phyloP scores from a whole-genome alignment of 2,329 filamentous ascomycete species.

The Ophidiomyces ophidiicola region DNA sequence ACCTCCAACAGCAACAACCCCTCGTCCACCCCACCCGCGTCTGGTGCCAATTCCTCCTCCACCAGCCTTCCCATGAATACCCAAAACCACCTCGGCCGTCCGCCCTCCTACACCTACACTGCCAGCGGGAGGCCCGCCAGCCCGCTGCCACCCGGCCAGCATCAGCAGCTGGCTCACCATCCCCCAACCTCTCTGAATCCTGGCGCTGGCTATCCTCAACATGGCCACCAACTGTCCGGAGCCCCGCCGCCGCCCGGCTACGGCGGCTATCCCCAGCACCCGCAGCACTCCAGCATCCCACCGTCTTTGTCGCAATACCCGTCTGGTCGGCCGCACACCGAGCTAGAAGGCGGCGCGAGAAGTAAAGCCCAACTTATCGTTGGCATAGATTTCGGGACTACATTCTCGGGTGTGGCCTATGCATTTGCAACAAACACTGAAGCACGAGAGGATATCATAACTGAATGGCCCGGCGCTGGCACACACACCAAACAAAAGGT shows the following conservation, averaged over 20 bases:
- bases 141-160: conserved; percentile 34
- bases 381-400: conserved; percentile 97
- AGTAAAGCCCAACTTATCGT: conserved; percentile 97
- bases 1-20: conserved; percentile 22
- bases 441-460: conserved; percentile 96
- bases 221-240: conserved; percentile 20
- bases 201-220: conserved; percentile 36
- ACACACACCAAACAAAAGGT: conserved; percentile 99
- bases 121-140: conserved; percentile 40
- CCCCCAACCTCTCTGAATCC: conserved; percentile 46
- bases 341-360: conserved; percentile 76
- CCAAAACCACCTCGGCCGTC: conserved; percentile 45
- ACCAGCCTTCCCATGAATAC: conserved; percentile 46
- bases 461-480: conserved; percentile 94
- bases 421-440: conserved; percentile 90
- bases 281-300: conserved; percentile 20
- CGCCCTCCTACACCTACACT: conserved; percentile 51
- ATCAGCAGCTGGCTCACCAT: conserved; percentile 32
- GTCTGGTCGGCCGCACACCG: conserved; percentile 27
- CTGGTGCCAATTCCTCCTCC: conserved; percentile 35
- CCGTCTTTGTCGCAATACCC: conserved; percentile 16
- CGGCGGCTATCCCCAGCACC: conserved; percentile 28
- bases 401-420: conserved; percentile 94
- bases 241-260: conserved; percentile 34
- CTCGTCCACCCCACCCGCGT: conserved; percentile 28